Evolutionary conservation across 1,284 basidiomycete species (phyloP), one percentile per base, ranked within the genome.

Genomic region (Pseudozyma sp.): DNA sequence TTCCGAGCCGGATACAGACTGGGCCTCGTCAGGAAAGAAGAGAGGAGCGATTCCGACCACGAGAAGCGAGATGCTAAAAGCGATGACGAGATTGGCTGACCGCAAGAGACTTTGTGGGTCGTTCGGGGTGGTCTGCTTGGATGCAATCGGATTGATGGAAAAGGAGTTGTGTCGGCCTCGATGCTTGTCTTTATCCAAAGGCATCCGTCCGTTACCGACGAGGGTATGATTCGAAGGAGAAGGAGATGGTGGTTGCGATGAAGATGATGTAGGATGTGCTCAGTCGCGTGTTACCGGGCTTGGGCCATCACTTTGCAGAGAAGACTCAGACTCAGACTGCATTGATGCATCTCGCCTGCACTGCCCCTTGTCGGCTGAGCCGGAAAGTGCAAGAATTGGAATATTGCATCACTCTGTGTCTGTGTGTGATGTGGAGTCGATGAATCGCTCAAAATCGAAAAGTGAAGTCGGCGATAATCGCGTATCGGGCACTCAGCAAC

Each of bases 81-180:
- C 57, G 31, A 68, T 62, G 19, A 76, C 36, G 21, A 40, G 38
- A 52, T 64, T 53, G 12, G 55, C 64, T 19, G 12, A 54, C 38
- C 25, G 51, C 38, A 68, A 38, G n/a, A 55, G 48, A 14, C 21
- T 12, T 5, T 8, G 19, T 2, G 67, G 60, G 40, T 64, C 45
- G 13, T 21, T 9, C 13, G 51, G 21, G 16, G 42, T 10, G 13
- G 52, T 13, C 7, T 31, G 19, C 5, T 40, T 8, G 8, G 40
- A 31, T 38, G 44, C 34, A 7, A 47, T 13, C 19, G 59, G 58
- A 31, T 61, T 38, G 54, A 64, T 53, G 31, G 61, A 66, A 47
- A 71, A 66, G 18, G 69, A 66, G 47, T 59, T 36, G 16, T 62
- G 62, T 45, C 59, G 58, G 45, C 47, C 43, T 38, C 57, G 60